Conservation (phyloP, 192 early-diverging fungal species). For the Mortierella antarctica region DNA sequence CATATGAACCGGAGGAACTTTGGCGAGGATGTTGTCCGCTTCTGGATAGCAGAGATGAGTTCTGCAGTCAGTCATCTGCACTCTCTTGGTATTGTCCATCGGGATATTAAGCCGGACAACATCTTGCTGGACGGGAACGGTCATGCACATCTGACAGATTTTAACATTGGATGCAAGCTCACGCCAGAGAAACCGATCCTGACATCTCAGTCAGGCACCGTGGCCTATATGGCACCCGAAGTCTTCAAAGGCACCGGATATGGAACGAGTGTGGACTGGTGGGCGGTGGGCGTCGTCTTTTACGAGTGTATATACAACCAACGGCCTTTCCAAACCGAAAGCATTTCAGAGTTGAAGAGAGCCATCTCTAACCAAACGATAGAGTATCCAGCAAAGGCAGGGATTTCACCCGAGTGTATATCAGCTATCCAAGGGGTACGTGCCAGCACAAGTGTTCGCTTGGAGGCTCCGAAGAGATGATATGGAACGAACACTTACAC, state of each 20-base stretch:
- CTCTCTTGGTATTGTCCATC: slow-evolving; percentile 83
- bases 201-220: slow-evolving; percentile 89
- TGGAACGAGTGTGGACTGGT: slow-evolving; percentile 94
- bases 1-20: slow-evolving; percentile 77
- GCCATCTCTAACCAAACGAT: slow-evolving; percentile 33
- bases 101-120: slow-evolving; percentile 96
- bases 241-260: slow-evolving; percentile 79
- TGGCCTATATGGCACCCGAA: slow-evolving; percentile 93
- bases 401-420: slow-evolving; percentile 35
- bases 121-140: slow-evolving; percentile 79
- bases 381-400: slow-evolving; percentile 30
- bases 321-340: slow-evolving; percentile 41
- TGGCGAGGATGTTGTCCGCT: slow-evolving; percentile 80
- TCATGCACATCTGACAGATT: slow-evolving; percentile 93
- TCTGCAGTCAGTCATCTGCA: slow-evolving; percentile 88
- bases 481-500: neutral
- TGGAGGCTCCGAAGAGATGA: too few species aligned
- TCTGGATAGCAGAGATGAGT: slow-evolving; percentile 90
- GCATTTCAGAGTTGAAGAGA: slow-evolving; percentile 26
- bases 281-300: slow-evolving; percentile 91
- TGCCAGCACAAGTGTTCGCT: neutral
- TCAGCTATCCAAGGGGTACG: slow-evolving; percentile 32
- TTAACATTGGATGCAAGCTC: slow-evolving; percentile 90
- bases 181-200: slow-evolving; percentile 68
- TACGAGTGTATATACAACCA: slow-evolving; percentile 85